These are phyloP conservation scores for Cladosporium sp. DNA, from an alignment of 2,329 filamentous ascomycete genomes.

Conservation along the genomic window DNA sequence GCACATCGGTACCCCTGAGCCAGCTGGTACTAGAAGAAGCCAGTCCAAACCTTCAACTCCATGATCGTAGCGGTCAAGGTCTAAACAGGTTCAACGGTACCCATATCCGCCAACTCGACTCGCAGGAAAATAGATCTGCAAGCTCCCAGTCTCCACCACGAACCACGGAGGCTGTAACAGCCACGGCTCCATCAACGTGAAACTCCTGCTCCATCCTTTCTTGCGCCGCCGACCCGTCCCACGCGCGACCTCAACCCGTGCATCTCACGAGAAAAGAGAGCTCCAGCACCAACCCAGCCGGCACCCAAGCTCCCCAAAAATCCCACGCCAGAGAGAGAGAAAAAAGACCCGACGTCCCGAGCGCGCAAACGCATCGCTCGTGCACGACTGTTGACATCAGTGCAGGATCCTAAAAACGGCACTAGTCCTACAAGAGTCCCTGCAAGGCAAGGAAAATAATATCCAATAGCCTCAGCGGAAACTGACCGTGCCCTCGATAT, in stretches of 20 bases:
- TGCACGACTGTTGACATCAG: constrained; percentile 12
- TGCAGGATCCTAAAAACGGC: background rate
- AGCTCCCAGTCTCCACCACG: background rate
- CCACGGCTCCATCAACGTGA: constrained; percentile 6
- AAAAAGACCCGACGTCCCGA: background rate
- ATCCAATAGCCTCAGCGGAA: background rate
- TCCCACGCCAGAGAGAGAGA: background rate
- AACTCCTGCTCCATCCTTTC: background rate
- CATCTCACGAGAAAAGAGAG: background rate
- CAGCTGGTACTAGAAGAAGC: background rate
- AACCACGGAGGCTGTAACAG: background rate
- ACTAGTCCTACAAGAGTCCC: background rate
- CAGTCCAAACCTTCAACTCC: constrained; percentile 2
- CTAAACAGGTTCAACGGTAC: background rate
- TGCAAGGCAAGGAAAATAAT: background rate
- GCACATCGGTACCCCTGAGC: background rate
- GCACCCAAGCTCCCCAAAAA: background rate
- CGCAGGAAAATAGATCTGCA: background rate
- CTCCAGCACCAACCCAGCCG: background rate
- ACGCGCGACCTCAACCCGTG: background rate
- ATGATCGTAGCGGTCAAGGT: constrained; percentile 6
- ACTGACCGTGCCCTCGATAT: background rate
- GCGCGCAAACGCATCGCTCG: constrained; percentile 2
- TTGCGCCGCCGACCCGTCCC: background rate
- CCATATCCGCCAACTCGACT: background rate